Evolutionary conservation across 2,329 filamentous ascomycete species (phyloP).

Genomic region (Xylariaceae sp.): DNA sequence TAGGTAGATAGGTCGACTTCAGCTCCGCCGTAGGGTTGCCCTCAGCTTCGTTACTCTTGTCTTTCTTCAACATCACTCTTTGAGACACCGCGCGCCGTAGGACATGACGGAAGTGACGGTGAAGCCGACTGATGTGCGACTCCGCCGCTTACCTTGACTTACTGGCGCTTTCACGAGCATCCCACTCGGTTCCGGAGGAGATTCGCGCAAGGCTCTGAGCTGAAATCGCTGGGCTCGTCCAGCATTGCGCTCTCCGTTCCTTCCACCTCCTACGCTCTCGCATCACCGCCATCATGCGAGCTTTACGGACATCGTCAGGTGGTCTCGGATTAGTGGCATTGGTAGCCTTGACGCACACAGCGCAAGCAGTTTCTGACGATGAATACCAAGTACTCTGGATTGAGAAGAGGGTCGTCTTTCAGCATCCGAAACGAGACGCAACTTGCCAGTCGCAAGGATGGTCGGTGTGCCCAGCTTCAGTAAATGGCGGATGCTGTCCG

Average conservation of each 20-base stretch:
- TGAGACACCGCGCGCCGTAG: constrained; percentile 1
- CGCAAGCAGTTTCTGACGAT: constrained; percentile 4
- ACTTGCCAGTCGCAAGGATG: constrained; percentile 17
- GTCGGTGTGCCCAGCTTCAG: constrained; percentile 19
- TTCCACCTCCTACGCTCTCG: too few relatives aligned
- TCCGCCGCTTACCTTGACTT: not conserved
- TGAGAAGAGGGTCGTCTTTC: constrained; percentile 20
- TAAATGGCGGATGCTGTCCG: constrained; percentile 43
- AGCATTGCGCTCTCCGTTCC: too few relatives aligned
- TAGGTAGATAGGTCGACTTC: too few relatives aligned
- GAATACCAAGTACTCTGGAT: constrained; percentile 20
- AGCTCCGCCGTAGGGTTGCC: too few relatives aligned
- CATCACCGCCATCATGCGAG: constrained; percentile 16
- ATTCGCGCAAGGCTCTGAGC: too few relatives aligned
- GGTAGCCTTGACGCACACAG: constrained; percentile 8
- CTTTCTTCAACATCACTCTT: constrained; percentile 1
- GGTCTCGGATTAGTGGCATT: constrained; percentile 14
- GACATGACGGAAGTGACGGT: not conserved
- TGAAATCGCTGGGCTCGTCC: too few relatives aligned
- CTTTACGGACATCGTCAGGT: constrained; percentile 9
- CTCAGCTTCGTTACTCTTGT: not conserved
- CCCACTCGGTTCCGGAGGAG: not conserved
- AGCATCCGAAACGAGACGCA: constrained; percentile 21
- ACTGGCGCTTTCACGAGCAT: not conserved
- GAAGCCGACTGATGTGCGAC: not conserved